Percentiles rank a stretch among this genome's conserved stretches.
These are phyloP conservation scores for Arbutus unedo DNA, from an alignment of 148 eudicot species.

Conservation along the genomic window DNA sequence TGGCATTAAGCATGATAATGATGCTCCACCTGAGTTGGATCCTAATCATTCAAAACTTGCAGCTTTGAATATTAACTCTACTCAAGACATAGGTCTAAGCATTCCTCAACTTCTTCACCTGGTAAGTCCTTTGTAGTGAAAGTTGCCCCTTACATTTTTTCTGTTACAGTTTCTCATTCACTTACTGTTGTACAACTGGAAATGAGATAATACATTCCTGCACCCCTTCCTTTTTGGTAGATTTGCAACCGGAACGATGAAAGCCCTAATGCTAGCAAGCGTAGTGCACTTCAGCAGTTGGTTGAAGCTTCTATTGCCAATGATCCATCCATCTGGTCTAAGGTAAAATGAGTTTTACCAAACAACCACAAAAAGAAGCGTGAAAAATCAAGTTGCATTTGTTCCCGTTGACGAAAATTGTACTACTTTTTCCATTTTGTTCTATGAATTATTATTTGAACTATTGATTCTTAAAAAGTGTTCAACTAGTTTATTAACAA, in stretches of 20 bases:
- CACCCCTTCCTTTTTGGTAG: conserved; percentile 26
- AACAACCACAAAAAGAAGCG: neutral
- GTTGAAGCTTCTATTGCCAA: conserved; percentile 66
- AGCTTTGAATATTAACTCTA: conserved; percentile 39
- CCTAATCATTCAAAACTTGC: conserved; percentile 41
- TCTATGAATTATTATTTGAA: neutral
- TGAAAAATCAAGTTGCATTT: neutral
- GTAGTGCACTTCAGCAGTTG: conserved; percentile 69
- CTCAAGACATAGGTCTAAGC: conserved; percentile 69
- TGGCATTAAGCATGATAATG: conserved; percentile 47
- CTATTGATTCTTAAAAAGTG: neutral
- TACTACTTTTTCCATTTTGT: neutral
- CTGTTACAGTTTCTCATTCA: conserved; percentile 10
- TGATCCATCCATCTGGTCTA: conserved; percentile 79
- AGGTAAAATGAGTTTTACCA: conserved; percentile 41
- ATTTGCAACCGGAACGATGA: conserved; percentile 64
- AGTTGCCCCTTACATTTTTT: conserved; percentile 1
- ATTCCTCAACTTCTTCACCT: conserved; percentile 88
- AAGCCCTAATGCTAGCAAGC: conserved; percentile 51
- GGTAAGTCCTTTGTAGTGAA: conserved; percentile 45
- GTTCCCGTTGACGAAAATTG: conserved; percentile 9
- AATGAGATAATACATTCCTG: neutral
- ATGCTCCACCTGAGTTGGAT: conserved; percentile 37
- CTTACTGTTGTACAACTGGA: conserved; percentile 10
- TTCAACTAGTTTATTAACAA: neutral